Conservation (phyloP, 805 yeast genomes). For the Isabelozyma gotoi region DNA sequence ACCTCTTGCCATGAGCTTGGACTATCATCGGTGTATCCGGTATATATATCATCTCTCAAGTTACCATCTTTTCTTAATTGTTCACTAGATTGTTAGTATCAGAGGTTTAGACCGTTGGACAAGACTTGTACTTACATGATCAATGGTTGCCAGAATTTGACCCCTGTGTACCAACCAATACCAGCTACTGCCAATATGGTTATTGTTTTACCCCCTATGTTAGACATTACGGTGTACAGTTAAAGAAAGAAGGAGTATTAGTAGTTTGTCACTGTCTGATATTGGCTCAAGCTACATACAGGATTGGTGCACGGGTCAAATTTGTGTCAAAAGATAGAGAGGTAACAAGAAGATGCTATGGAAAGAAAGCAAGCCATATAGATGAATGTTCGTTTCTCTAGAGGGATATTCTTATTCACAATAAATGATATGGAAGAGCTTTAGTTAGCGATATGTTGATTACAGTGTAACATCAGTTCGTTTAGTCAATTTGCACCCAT, state of each 20-base stretch:
- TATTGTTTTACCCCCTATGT: constrained; percentile 15
- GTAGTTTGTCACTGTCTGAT: not conserved
- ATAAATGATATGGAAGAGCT: too few relatives aligned
- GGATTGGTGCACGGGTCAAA: not conserved
- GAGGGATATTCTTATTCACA: too few relatives aligned
- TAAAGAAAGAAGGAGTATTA: not conserved
- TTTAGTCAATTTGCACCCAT: too few relatives aligned
- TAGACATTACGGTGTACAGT: constrained; percentile 4
- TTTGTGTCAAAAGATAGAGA: too few relatives aligned
- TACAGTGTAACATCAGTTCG: too few relatives aligned
- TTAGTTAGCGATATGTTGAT: too few relatives aligned
- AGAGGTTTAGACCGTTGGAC: constrained; percentile 1
- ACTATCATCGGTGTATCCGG: constrained; percentile 44
- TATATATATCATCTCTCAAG: constrained; percentile 56
- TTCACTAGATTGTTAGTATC: constrained; percentile 39
- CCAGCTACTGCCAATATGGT: constrained; percentile 17
- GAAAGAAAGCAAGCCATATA: too few relatives aligned
- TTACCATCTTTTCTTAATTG: constrained; percentile 65
- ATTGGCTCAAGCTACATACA: not conserved
- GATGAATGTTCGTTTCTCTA: too few relatives aligned
- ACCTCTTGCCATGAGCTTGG: constrained; percentile 42
- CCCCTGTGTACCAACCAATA: constrained; percentile 47
- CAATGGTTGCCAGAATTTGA: constrained; percentile 72
- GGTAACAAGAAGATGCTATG: too few relatives aligned
- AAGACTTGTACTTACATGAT: constrained; percentile 50